phyloP scores from a whole-genome alignment of 257 asterid genomes.

The Solanum peruvianum region DNA sequence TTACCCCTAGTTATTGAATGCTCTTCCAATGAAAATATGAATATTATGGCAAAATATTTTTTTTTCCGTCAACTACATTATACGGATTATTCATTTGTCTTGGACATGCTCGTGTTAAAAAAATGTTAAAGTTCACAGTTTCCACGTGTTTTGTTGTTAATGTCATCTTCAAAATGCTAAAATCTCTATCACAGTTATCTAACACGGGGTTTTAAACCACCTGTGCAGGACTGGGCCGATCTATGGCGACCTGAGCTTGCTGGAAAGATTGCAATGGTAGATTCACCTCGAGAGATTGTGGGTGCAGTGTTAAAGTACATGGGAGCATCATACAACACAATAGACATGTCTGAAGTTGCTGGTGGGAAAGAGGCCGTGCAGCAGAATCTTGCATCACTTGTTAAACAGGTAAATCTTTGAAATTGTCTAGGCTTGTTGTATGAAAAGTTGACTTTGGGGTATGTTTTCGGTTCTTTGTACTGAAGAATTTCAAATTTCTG shows the following conservation, averaged over 20 bases:
- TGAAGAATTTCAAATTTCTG: background rate
- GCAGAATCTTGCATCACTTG: conserved; percentile 52
- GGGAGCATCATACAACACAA: conserved; percentile 90
- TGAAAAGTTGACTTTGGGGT: background rate
- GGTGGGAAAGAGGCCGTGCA: conserved; percentile 76
- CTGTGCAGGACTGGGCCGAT: conserved; percentile 89
- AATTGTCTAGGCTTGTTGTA: background rate
- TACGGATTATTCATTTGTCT: background rate
- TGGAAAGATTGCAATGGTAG: conserved; percentile 88
- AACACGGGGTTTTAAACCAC: background rate
- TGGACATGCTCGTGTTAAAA: background rate
- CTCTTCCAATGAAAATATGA: background rate
- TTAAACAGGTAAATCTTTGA: conserved; percentile 45
- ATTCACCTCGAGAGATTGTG: conserved; percentile 80
- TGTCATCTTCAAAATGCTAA: background rate
- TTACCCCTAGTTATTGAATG: background rate
- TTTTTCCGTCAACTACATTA: background rate
- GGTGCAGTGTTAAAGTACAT: conserved; percentile 77
- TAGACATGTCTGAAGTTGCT: conserved; percentile 48
- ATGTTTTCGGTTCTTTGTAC: background rate
- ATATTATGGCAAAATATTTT: background rate
- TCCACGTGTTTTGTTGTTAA: background rate
- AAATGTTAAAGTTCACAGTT: background rate
- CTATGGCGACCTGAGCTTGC: conserved; percentile 93
- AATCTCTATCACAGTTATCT: background rate